Conservation (phyloP, 2,329 filamentous ascomycete genomes). For the Aspergillus latus region DNA sequence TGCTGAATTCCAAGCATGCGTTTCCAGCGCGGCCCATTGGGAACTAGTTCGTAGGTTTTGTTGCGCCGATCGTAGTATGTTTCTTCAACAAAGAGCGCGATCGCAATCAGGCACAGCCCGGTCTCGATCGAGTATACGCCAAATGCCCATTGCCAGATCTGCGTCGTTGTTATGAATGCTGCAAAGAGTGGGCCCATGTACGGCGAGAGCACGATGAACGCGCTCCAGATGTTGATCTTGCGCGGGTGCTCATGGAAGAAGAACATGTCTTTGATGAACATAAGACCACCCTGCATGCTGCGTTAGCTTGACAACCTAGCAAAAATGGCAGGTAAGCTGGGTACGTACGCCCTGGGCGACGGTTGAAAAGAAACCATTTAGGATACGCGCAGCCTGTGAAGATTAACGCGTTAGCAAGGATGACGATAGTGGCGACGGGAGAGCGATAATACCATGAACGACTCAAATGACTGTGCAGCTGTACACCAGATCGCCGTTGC, state of each 20-base stretch:
- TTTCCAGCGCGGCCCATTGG: constrained; percentile 31
- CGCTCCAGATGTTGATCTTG: constrained; percentile 43
- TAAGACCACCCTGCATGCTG: constrained; percentile 36
- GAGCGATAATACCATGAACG: constrained; percentile 30
- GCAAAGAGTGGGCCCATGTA: constrained; percentile 32
- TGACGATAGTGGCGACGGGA: too few species aligned
- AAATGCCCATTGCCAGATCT: constrained; percentile 39
- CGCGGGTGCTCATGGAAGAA: constrained; percentile 43
- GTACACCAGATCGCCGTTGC: constrained; percentile 44
- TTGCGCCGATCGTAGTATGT: constrained; percentile 40
- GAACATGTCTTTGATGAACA: constrained; percentile 47
- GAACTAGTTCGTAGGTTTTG: constrained; percentile 19
- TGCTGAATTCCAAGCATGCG: constrained; percentile 40
- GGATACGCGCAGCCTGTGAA: constrained; percentile 39
- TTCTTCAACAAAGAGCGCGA: constrained; percentile 39
- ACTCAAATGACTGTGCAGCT: constrained; percentile 37
- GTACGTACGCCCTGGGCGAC: constrained; percentile 40
- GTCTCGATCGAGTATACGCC: constrained; percentile 37
- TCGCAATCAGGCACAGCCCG: constrained; percentile 33
- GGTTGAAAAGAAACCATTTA: constrained; percentile 48
- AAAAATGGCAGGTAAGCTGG: not conserved
- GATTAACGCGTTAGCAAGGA: not conserved
- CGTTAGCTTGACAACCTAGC: too few species aligned
- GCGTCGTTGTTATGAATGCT: constrained; percentile 40
- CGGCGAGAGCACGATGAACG: constrained; percentile 35